Conservation (phyloP, 202 grass and related monocot species). For the Saccharum hybrid region DNA sequence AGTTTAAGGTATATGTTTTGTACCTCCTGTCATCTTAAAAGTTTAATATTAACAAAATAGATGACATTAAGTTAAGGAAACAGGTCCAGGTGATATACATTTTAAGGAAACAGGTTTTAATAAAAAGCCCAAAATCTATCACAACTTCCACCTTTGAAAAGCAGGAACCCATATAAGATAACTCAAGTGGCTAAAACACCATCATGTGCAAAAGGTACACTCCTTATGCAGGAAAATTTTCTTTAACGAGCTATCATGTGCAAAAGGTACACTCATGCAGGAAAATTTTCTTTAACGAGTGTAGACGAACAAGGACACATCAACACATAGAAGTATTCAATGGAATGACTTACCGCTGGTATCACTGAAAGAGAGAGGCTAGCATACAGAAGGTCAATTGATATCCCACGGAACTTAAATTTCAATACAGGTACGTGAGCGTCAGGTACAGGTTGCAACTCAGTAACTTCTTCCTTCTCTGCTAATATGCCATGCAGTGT, state of each 20-base stretch:
- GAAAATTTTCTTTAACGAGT: not conserved
- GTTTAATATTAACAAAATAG: not conserved
- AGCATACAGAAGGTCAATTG: slow-evolving; percentile 93
- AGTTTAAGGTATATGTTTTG: slow-evolving; percentile 3
- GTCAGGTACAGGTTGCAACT: slow-evolving; percentile 88
- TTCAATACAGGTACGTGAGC: slow-evolving; percentile 94
- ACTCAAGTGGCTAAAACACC: slow-evolving; percentile 33
- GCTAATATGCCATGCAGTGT: slow-evolving; percentile 67
- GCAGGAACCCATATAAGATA: slow-evolving; percentile 19
- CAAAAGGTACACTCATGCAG: too few species aligned
- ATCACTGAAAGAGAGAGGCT: slow-evolving; percentile 90
- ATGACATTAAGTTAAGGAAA: slow-evolving; percentile 8
- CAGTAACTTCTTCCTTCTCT: slow-evolving; percentile 76
- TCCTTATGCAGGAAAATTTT: not conserved
- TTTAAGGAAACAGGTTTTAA: slow-evolving; percentile 10
- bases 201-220: slow-evolving; percentile 19
- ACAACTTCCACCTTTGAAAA: slow-evolving; percentile 4
- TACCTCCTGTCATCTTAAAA: slow-evolving; percentile 15
- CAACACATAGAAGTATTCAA: slow-evolving; percentile 22
- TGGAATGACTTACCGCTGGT: slow-evolving; percentile 64
- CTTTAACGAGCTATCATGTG: too few species aligned
- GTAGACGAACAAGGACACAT: slow-evolving; percentile 11
- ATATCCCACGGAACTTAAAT: slow-evolving; percentile 88
- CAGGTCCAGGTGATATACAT: not conserved
- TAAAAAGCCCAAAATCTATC: slow-evolving; percentile 9